Base-by-base conservation (phyloP, 169 alveolate species). In the Cryptosporidium baileyi region DNA sequence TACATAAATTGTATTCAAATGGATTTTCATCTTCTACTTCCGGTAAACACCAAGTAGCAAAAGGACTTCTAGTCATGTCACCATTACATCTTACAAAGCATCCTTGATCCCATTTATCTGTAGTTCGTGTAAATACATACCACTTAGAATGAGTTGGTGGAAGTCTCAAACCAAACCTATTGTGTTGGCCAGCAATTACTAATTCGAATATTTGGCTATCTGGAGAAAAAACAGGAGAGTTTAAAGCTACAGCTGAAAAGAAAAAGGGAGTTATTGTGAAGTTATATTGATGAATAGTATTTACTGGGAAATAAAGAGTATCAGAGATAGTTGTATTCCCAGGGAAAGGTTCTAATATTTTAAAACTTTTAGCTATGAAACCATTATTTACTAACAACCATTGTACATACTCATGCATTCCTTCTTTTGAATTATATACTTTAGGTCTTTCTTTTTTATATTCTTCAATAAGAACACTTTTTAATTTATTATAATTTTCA, bases 31-130 rank as follows among this genome's bases (percentile, higher is more conserved):
- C 43, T 5, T 54, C 30, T 1, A 38, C 6, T 9, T 74, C 52
- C 19, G 85, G 85, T 51, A 74, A 40, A 43, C 85, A 74, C 85
- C 85, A 74, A 26, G 49, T 47, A 8, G 60, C 65, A 57, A 52
- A 74, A 13, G 85, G 85, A 40, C 74, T 74, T 57, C 85, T 74
- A 57, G 60, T 74, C 85, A 74, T 74, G 49, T 74, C 85, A 11
- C 85, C 85, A 15, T 74, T 32, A 17, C 85, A 74, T 4, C 19
- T 15, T 1, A 74, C 85, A 22, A 54, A 74, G 24, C 85, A 74
- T 9, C 85, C 85, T 19, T 74, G 85, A 38, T 74, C 85, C 85
- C 85, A 74, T 7, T 74, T 74, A 74, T 74, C 85, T 40, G 85
- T 61, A 54, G 57, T 74, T 54, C 85, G 32, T 19, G 67, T 40